Percentiles rank a stretch among this genome's conserved stretches.
These are phyloP conservation scores for Orbilia javanica DNA, from an alignment of 2,329 filamentous ascomycete genomes.

Conservation along the genomic window DNA sequence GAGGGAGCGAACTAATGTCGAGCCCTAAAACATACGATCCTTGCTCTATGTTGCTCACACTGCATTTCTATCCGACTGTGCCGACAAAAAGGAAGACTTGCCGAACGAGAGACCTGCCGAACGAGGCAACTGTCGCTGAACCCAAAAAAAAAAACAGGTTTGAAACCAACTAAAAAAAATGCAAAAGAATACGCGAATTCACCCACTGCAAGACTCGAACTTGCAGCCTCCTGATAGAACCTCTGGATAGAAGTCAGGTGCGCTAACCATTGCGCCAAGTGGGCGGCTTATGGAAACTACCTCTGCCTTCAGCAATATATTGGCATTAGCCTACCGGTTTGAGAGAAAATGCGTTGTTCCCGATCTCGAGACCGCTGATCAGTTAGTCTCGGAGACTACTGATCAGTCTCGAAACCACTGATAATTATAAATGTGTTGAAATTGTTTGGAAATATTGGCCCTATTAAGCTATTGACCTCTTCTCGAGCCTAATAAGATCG, in stretches of 20 bases:
- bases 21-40: too few species aligned
- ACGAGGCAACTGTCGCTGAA: not conserved
- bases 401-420: too few species aligned
- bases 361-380: not conserved
- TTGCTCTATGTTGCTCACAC: too few species aligned
- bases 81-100: slow-evolving; percentile 12
- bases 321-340: not conserved
- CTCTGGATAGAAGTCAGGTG: slow-evolving; percentile 45
- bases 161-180: too few species aligned
- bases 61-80: not conserved
- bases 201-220: slow-evolving; percentile 50
- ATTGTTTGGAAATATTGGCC: too few species aligned
- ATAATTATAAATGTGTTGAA: too few species aligned
- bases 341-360: not conserved
- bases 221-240: slow-evolving; percentile 43
- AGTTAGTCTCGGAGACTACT: too few species aligned
- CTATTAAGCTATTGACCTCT: too few species aligned
- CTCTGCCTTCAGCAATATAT: not conserved
- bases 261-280: slow-evolving; percentile 52
- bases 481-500: too few species aligned
- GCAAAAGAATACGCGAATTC: slow-evolving; percentile 31
- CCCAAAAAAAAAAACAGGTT: not conserved
- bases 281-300: slow-evolving; percentile 16
- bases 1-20: too few species aligned
- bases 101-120: slow-evolving; percentile 11